A percentile compares a stretch with the other conserved stretches of the same genome.
Evolutionary conservation across 495 filamentous ascomycete genomes (phyloP).

Genomic region (Rostrohypoxylon terebratum): DNA sequence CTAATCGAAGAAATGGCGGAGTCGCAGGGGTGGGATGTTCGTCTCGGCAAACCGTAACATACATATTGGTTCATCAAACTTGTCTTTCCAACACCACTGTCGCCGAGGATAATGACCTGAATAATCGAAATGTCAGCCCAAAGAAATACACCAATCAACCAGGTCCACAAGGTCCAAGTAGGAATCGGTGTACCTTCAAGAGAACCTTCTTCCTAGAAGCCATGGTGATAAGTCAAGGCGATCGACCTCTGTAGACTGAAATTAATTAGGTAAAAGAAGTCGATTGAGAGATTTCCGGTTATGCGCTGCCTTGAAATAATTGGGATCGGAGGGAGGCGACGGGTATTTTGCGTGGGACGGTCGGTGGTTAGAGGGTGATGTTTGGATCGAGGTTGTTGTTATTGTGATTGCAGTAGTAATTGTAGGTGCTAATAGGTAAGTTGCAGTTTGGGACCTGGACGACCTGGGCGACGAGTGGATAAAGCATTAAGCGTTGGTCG

Average conservation of each 20-base stretch:
- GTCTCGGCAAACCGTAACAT: slow-evolving; percentile 53
- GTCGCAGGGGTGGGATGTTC: slow-evolving; percentile 9
- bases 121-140: slow-evolving; percentile 25
- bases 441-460: slow-evolving; percentile 27
- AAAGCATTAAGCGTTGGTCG: slow-evolving; percentile 30
- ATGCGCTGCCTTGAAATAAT: slow-evolving; percentile 5
- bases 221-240: slow-evolving; percentile 65
- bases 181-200: slow-evolving; percentile 76
- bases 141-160: not conserved
- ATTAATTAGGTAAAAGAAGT: not conserved
- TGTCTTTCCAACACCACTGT: slow-evolving; percentile 98
- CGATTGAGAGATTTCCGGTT: not conserved
- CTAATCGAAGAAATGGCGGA: slow-evolving; percentile 3
- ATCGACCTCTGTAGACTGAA: slow-evolving; percentile 14
- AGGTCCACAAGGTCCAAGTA: not conserved
- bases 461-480: slow-evolving; percentile 23
- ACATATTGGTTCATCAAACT: slow-evolving; percentile 99
- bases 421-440: slow-evolving; percentile 13
- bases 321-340: not conserved
- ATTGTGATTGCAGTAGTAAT: slow-evolving; percentile 18
- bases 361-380: slow-evolving; percentile 7
- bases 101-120: slow-evolving; percentile 97
- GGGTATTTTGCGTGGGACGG: slow-evolving; percentile 8
- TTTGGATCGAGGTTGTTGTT: slow-evolving; percentile 22
- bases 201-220: slow-evolving; percentile 96